phyloP scores from a whole-genome alignment of 306 rosid genomes.

The Hippophae rhamnoides region DNA sequence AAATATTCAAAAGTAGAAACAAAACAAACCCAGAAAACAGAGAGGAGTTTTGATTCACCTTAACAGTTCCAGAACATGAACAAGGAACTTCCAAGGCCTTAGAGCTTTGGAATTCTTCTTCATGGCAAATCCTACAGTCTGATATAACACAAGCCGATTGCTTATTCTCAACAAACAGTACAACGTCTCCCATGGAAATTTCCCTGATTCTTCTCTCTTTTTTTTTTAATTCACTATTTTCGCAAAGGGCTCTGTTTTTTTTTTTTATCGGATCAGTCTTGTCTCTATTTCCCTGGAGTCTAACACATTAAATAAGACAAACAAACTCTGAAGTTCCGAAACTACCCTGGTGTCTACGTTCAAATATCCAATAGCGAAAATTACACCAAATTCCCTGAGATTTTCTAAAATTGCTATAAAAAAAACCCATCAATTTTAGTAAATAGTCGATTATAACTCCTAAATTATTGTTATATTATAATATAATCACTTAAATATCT shows the following conservation, averaged over 20 bases:
- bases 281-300: conserved; percentile 7
- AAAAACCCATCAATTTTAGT: too few species aligned
- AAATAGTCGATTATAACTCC: too few species aligned
- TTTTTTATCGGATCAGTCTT: neutral
- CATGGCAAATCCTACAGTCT: conserved; percentile 87
- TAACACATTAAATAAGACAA: conserved; percentile 27
- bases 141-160: conserved; percentile 30
- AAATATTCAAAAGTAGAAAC: neutral
- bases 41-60: conserved; percentile 34
- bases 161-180: conserved; percentile 50
- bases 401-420: too few species aligned
- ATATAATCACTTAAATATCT: too few species aligned
- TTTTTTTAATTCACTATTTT: neutral
- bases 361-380: too few species aligned
- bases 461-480: too few species aligned
- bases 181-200: conserved; percentile 51
- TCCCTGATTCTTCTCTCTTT: conserved; percentile 11
- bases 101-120: conserved; percentile 59
- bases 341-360: conserved; percentile 27
- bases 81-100: conserved; percentile 79
- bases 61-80: conserved; percentile 89
- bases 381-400: too few species aligned
- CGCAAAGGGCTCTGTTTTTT: neutral
- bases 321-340: conserved; percentile 24
- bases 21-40: neutral